Evolutionary conservation across 148 eudicot genomes (phyloP).

Genomic region (Nepenthes gracilis): DNA sequence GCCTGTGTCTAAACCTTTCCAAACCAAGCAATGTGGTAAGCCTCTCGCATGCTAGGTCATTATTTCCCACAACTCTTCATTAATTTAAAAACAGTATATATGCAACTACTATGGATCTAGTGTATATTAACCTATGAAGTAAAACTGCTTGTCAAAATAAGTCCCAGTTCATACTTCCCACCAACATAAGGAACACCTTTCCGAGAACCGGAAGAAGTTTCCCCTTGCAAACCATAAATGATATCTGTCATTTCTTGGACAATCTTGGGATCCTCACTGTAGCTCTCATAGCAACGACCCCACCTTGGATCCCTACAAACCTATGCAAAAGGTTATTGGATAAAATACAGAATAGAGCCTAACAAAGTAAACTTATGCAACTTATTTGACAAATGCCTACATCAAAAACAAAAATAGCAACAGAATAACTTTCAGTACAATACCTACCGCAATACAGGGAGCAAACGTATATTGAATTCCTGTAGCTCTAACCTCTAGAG

Average conservation of each 20-base stretch:
- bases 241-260: conserved; percentile 26
- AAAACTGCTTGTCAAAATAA: not conserved
- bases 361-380: not conserved
- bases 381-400: not conserved
- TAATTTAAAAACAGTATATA: too few species aligned
- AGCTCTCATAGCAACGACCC: conserved; percentile 33
- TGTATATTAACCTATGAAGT: not conserved
- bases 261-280: conserved; percentile 22
- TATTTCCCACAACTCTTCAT: too few species aligned
- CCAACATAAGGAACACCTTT: conserved; percentile 24
- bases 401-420: not conserved
- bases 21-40: too few species aligned
- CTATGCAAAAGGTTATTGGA: not conserved
- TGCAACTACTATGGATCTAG: too few species aligned
- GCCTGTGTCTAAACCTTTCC: too few species aligned
- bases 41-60: too few species aligned
- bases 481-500: conserved; percentile 25
- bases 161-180: conserved; percentile 17
- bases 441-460: conserved; percentile 18
- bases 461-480: conserved; percentile 23
- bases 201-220: conserved; percentile 7
- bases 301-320: conserved; percentile 33
- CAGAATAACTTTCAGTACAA: not conserved
- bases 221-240: conserved; percentile 25
- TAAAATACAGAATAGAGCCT: not conserved